Evolutionary conservation across 352 stramenopile species (phyloP).

Genomic region (Pythium folliculosum): DNA sequence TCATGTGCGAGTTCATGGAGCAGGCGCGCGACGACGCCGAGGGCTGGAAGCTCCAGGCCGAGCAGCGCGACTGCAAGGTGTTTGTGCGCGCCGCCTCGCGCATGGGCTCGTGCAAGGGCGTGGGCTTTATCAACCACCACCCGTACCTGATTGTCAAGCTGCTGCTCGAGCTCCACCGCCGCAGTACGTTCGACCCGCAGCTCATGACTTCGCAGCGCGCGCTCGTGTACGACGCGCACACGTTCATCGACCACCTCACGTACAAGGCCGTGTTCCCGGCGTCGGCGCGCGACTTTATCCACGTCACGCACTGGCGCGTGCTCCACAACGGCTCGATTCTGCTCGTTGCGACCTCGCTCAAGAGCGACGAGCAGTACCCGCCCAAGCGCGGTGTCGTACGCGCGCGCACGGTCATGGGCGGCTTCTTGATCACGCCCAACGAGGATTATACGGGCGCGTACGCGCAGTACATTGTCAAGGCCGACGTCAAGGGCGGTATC

Average conservation of each 20-base stretch:
- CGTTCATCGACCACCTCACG: slow-evolving; percentile 69
- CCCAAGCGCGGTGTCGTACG: slow-evolving; percentile 52
- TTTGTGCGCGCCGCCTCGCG: slow-evolving; percentile 48
- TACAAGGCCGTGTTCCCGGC: slow-evolving; percentile 72
- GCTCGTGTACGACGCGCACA: slow-evolving; percentile 68
- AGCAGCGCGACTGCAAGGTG: slow-evolving; percentile 60
- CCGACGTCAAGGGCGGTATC: slow-evolving; percentile 63
- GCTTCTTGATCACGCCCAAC: slow-evolving; percentile 65
- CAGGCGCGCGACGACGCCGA: slow-evolving; percentile 51
- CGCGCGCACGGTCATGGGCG: slow-evolving; percentile 53
- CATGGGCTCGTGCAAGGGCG: slow-evolving; percentile 55
- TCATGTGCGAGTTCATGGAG: slow-evolving; percentile 64
- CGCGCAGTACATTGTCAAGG: slow-evolving; percentile 69
- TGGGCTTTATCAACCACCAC: slow-evolving; percentile 56
- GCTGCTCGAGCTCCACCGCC: slow-evolving; percentile 51
- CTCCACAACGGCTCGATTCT: slow-evolving; percentile 58
- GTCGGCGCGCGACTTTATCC: slow-evolving; percentile 55
- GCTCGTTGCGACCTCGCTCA: slow-evolving; percentile 47
- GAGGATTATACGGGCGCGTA: slow-evolving; percentile 55
- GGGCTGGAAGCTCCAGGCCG: slow-evolving; percentile 61
- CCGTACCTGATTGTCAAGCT: slow-evolving; percentile 57
- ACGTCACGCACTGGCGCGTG: slow-evolving; percentile 76
- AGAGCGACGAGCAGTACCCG: slow-evolving; percentile 37
- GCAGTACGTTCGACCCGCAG: slow-evolving; percentile 59
- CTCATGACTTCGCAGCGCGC: slow-evolving; percentile 48